A percentile compares a stretch with the other conserved stretches of the same genome.
Evolutionary conservation across 305 asterid species (phyloP).

Genomic region (Solanum hybrid): DNA sequence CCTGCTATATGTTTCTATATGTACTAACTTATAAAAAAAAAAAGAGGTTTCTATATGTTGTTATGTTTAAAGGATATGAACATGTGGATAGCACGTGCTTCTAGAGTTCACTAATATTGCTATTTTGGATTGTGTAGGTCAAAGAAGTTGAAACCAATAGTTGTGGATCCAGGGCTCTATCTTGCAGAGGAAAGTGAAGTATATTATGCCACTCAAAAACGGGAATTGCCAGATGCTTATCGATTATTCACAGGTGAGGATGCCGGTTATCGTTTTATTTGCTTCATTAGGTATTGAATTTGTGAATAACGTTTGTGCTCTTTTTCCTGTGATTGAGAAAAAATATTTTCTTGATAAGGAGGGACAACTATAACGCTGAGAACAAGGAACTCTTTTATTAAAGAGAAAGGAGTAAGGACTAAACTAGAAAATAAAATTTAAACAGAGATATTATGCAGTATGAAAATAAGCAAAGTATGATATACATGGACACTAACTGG

Average conservation of each 20-base stretch:
- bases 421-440: neutral
- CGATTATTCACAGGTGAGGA: conserved; percentile 60
- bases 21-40: neutral
- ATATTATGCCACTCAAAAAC: conserved; percentile 72
- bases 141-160: conserved; percentile 63
- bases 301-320: neutral
- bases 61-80: neutral
- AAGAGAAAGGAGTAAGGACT: neutral
- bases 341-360: neutral
- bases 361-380: neutral
- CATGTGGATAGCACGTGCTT: neutral
- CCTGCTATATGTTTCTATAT: neutral
- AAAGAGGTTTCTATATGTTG: neutral
- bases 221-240: conserved; percentile 73
- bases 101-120: neutral
- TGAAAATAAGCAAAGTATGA: neutral
- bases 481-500: neutral
- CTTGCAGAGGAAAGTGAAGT: conserved; percentile 49
- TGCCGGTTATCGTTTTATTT: neutral
- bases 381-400: neutral
- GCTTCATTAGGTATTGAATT: neutral
- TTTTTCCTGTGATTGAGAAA: neutral
- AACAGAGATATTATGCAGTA: neutral
- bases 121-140: conserved; percentile 34
- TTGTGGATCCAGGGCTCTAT: conserved; percentile 82